These are phyloP conservation scores for Castanea mollissima DNA, from an alignment of 306 rosid species.

Conservation along the genomic window DNA sequence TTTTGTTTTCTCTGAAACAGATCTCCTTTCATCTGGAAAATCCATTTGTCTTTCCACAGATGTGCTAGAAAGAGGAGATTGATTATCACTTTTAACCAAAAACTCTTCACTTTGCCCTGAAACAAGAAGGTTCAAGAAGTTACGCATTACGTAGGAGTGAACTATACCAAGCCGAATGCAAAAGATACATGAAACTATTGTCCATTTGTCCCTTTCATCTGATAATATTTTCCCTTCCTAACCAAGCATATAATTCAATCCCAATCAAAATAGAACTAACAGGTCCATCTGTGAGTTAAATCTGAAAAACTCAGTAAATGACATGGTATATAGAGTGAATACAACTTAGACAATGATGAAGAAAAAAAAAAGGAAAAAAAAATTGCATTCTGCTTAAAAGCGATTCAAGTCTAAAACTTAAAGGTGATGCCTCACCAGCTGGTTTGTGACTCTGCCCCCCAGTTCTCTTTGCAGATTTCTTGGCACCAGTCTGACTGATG, in stretches of 20 bases:
- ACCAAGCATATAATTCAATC: slow-evolving; percentile 4
- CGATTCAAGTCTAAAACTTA: slow-evolving; percentile 3
- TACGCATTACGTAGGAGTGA: slow-evolving; percentile 3
- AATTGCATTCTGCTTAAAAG: neutral
- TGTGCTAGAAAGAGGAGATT: slow-evolving; percentile 22
- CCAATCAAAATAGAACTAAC: slow-evolving; percentile 7
- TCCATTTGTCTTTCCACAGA: slow-evolving; percentile 18
- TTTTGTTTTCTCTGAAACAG: slow-evolving; percentile 18
- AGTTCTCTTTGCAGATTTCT: slow-evolving; percentile 36
- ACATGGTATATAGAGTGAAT: neutral
- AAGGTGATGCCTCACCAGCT: slow-evolving; percentile 36
- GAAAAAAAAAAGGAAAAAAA: neutral
- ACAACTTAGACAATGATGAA: neutral
- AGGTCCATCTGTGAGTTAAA: neutral
- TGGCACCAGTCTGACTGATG: slow-evolving; percentile 26
- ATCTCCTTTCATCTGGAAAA: slow-evolving; percentile 7
- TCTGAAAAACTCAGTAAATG: slow-evolving; percentile 1
- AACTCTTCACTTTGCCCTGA: slow-evolving; percentile 32
- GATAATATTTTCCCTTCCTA: neutral
- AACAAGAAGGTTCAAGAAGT: slow-evolving; percentile 5
- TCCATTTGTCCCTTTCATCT: neutral
- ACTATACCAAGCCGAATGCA: neutral
- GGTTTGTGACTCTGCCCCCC: slow-evolving; percentile 22
- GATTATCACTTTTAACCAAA: slow-evolving; percentile 32
- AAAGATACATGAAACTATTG: slow-evolving; percentile 4